Base-by-base conservation (phyloP, 345 rosid genomes). In the Camelina hispida region DNA sequence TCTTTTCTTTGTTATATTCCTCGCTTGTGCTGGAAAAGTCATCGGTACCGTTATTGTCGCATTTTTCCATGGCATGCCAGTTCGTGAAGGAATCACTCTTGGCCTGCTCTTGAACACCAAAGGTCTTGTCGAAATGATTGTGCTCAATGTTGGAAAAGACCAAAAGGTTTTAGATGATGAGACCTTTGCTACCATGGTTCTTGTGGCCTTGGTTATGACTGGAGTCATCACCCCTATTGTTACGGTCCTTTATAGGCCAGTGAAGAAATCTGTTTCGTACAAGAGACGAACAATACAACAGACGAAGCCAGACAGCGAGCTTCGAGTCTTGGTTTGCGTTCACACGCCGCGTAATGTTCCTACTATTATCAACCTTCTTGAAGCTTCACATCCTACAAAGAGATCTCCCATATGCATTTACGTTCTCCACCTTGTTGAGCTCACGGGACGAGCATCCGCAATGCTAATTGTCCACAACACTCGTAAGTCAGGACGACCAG, bases 401-500 rank as follows among this genome's bases (percentile, higher is more conserved):
- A 89, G 79, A 71, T 89, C 99, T 22, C 97, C 97, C 0, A 81
- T 95, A 53, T 84, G 85, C 32, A 82, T 95, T 20, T 89, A 85
- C 8, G 96, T 92, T 64, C 96, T 95, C 73, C 99, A 92, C 75
- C 88, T 95, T 4, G 96, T 95, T 13, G 97, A 95, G 79, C 97
- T 95, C 71, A 95, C 99, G 0, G 99, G 97, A 0, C 87, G 94
- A 10, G 97, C 99, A 34, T 92, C 99, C 0, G 97, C 99, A 35
- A 90, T 95, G 97, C 82, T 95, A 40, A 90, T 90, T 20, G 97
- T 92, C 23, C 99, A 95, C 62, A 89, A 84, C 72, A 88, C 95
- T 14, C 76, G 93, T 1, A 88, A 87, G 64, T 73, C 87, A 2
- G 97, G 96, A 34, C 74, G 87, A 15, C 87, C 93, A 0, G 97